A percentile compares a stretch with the other conserved stretches of the same genome.
These are phyloP conservation scores for Galerina marginata DNA, from an alignment of 768 basidiomycete genomes.

Conservation along the genomic window DNA sequence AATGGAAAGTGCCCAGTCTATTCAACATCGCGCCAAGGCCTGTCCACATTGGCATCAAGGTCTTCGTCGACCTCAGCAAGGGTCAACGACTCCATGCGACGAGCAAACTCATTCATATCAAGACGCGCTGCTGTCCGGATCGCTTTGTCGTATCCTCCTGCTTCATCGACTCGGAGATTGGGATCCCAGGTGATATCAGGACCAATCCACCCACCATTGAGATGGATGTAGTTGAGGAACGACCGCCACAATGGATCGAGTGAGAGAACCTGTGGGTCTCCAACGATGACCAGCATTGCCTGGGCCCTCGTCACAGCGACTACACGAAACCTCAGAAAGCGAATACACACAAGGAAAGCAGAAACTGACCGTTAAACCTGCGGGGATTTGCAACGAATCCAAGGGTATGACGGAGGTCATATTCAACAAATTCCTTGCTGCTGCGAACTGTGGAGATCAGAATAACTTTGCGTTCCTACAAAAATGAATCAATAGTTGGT, in stretches of 20 bases:
- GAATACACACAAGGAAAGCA: too few relatives aligned
- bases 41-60: conserved; percentile 41
- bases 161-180: conserved; percentile 36
- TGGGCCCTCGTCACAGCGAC: conserved; percentile 69
- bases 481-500: too few relatives aligned
- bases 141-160: conserved; percentile 45
- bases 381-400: conserved; percentile 64
- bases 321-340: too few relatives aligned
- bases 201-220: conserved; percentile 60
- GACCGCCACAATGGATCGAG: conserved; percentile 68
- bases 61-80: conserved; percentile 34
- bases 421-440: conserved; percentile 56
- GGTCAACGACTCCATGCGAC: conserved; percentile 39
- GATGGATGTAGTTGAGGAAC: conserved; percentile 63
- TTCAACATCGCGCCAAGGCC: conserved; percentile 48
- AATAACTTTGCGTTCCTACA: conserved; percentile 63
- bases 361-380: conserved; percentile 69
- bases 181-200: conserved; percentile 57
- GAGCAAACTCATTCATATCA: conserved; percentile 50
- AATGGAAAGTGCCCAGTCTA: conserved; percentile 10
- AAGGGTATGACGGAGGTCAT: conserved; percentile 64
- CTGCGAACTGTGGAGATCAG: conserved; percentile 66
- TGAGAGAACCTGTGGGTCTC: conserved; percentile 61
- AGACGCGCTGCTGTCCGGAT: conserved; percentile 35
- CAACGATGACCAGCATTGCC: conserved; percentile 63